Conservation (phyloP, 768 basidiomycete genomes). For the Lactifluus piperatus region DNA sequence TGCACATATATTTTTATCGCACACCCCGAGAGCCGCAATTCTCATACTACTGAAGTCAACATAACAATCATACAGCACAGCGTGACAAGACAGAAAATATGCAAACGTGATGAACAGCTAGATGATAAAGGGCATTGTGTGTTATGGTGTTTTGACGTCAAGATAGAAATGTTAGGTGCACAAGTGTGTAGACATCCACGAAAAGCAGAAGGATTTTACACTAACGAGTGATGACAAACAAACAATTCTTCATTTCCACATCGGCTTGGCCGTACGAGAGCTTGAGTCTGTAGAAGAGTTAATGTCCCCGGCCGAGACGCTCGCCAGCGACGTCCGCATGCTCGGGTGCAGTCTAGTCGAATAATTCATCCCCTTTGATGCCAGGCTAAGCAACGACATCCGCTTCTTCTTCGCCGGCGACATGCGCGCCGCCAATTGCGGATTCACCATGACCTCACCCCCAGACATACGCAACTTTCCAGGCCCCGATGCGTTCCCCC, state of each 20-base stretch:
- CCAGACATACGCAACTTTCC: constrained; percentile 37
- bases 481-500: constrained; percentile 11
- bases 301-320: constrained; percentile 37
- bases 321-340: constrained; percentile 23
- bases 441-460: constrained; percentile 3
- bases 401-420: constrained; percentile 60
- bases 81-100: constrained; percentile 1
- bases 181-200: not conserved
- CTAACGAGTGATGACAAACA: not conserved
- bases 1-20: constrained; percentile 1
- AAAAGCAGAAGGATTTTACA: not conserved
- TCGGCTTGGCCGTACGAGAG: constrained; percentile 34
- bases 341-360: constrained; percentile 26
- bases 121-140: constrained; percentile 7
- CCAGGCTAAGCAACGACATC: constrained; percentile 40
- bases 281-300: constrained; percentile 35
- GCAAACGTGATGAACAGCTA: constrained; percentile 8
- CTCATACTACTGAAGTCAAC: not conserved
- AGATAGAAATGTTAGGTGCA: constrained; percentile 8
- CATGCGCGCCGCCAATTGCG: constrained; percentile 21
- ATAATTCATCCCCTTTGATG: constrained; percentile 23
- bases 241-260: constrained; percentile 46
- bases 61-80: constrained; percentile 17
- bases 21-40: not conserved
- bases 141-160: not conserved